A percentile compares a stretch with the other conserved stretches of the same genome.
These are phyloP conservation scores for Zygosaccharomyces rouxii DNA, from an alignment of 805 yeast genomes.

Conservation along the genomic window DNA sequence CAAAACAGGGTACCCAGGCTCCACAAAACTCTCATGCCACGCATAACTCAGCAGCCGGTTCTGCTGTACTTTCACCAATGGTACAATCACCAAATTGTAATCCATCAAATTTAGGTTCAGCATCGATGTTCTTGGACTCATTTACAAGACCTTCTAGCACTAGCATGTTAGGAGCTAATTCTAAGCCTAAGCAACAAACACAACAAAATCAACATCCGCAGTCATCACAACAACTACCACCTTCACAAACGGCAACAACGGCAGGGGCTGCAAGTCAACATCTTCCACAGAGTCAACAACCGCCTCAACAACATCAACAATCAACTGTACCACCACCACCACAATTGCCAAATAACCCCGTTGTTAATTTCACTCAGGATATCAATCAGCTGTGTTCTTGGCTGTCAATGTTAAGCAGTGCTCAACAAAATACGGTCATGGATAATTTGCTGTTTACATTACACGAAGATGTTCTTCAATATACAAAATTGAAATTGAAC, in stretches of 20 bases:
- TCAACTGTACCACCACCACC: constrained; percentile 1
- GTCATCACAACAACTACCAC: neutral
- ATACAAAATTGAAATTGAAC: constrained; percentile 48
- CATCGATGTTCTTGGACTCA: constrained; percentile 23
- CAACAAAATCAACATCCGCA: neutral
- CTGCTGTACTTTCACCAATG: constrained; percentile 27
- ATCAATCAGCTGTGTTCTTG: constrained; percentile 47
- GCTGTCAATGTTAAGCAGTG: constrained; percentile 47
- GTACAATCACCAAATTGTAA: constrained; percentile 21
- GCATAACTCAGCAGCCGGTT: constrained; percentile 28
- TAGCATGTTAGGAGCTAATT: constrained; percentile 10
- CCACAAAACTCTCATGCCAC: constrained; percentile 6
- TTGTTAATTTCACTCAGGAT: constrained; percentile 45
- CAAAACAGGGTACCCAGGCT: neutral
- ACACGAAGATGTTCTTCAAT: constrained; percentile 48
- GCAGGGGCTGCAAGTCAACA: neutral
- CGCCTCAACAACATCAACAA: constrained; percentile 3
- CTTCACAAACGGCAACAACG: neutral
- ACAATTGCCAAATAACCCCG: constrained; percentile 12
- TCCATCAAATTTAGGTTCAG: constrained; percentile 11
- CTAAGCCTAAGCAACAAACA: constrained; percentile 9
- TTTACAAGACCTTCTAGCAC: constrained; percentile 23
- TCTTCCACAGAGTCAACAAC: neutral
- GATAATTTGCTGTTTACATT: constrained; percentile 50
- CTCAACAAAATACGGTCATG: constrained; percentile 49